phyloP scores from a whole-genome alignment of 108 stramenopile genomes.

The Discostella pseudostelligera region DNA sequence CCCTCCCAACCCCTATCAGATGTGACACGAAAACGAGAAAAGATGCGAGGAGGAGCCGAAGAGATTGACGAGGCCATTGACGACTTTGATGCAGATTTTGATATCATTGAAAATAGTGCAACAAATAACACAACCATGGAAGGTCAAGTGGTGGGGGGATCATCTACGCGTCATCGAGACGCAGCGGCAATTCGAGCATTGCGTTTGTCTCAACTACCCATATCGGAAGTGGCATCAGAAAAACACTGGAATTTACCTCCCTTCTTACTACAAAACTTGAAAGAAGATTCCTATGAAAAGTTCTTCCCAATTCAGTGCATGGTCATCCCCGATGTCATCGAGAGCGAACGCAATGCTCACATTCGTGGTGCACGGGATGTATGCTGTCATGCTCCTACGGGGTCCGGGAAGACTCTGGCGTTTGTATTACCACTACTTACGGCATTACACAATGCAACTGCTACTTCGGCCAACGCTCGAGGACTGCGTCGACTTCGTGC shows the following conservation, averaged over 20 bases:
- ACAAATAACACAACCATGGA: neutral
- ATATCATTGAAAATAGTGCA: constrained; percentile 27
- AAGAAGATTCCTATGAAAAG: constrained; percentile 58
- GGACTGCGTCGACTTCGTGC: constrained; percentile 79
- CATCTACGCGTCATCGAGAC: constrained; percentile 14
- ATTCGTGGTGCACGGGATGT: constrained; percentile 64
- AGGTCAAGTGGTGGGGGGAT: constrained; percentile 23
- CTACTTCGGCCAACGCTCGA: constrained; percentile 22
- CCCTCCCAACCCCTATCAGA: constrained; percentile 48
- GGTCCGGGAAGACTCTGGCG: constrained; percentile 85
- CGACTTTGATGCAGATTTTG: constrained; percentile 67
- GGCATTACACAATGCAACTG: constrained; percentile 46
- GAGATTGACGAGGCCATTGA: constrained; percentile 66
- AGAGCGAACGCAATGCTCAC: constrained; percentile 59
- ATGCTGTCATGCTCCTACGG: constrained; percentile 88
- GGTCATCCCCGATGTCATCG: constrained; percentile 81
- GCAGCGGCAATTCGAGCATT: constrained; percentile 52
- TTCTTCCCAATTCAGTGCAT: constrained; percentile 94
- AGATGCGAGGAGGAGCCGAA: constrained; percentile 28
- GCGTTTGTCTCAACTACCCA: constrained; percentile 60
- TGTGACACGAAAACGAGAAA: constrained; percentile 31
- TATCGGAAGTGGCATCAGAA: constrained; percentile 58
- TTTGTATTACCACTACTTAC: constrained; percentile 87
- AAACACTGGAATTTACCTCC: constrained; percentile 65
- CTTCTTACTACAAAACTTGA: constrained; percentile 69